Evolutionary conservation across 352 stramenopile genomes (phyloP).

Genomic region (Aphanomyces euteiches): DNA sequence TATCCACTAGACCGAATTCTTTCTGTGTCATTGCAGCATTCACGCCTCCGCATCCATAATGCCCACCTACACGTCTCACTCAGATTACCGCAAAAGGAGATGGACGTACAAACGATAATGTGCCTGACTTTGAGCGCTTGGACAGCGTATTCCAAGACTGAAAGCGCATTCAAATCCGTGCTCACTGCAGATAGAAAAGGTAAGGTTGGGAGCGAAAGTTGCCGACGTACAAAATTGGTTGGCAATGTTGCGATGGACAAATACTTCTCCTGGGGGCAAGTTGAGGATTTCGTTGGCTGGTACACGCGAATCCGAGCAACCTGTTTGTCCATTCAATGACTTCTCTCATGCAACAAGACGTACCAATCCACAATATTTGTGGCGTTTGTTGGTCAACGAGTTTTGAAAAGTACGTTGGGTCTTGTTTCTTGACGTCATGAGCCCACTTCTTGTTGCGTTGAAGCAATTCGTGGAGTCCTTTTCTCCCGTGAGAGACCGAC

Average conservation of each 20-base stretch:
- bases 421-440: slow-evolving; percentile 61
- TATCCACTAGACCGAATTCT: slow-evolving; percentile 78
- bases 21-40: slow-evolving; percentile 77
- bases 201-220: too few species aligned
- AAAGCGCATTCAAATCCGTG: slow-evolving; percentile 71
- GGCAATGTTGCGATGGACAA: slow-evolving; percentile 89
- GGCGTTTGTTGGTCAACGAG: slow-evolving; percentile 71
- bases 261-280: slow-evolving; percentile 77
- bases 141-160: slow-evolving; percentile 78
- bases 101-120: slow-evolving; percentile 79
- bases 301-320: slow-evolving; percentile 86
- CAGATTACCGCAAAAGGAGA: not conserved
- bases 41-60: slow-evolving; percentile 90
- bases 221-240: slow-evolving; percentile 40
- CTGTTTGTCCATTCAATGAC: not conserved
- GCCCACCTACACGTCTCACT: slow-evolving; percentile 38
- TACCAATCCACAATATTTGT: slow-evolving; percentile 86
- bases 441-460: slow-evolving; percentile 68
- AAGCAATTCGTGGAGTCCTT: slow-evolving; percentile 27
- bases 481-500: slow-evolving; percentile 24
- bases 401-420: slow-evolving; percentile 80
- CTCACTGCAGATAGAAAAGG: slow-evolving; percentile 37
- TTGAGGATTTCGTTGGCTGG: slow-evolving; percentile 85
- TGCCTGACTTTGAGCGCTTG: slow-evolving; percentile 88
- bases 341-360: not conserved